phyloP scores from a whole-genome alignment of 495 filamentous ascomycete genomes.

The Tuber melanosporum region DNA sequence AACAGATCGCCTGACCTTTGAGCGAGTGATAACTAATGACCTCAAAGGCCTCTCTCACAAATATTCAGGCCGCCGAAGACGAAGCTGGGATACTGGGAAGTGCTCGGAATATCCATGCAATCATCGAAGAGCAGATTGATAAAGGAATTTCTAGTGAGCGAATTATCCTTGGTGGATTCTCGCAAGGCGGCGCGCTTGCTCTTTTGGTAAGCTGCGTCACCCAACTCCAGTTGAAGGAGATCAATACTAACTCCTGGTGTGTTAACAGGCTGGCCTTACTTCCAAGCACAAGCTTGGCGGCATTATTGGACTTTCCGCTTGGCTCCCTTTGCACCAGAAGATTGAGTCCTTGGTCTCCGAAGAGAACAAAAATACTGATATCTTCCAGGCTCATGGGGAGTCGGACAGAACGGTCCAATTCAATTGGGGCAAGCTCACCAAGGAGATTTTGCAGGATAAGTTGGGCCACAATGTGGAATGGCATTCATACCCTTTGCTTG shows the following conservation, averaged over 20 bases:
- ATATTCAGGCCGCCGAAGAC: slow-evolving; percentile 53
- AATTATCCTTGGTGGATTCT: slow-evolving; percentile 70
- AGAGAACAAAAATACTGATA: slow-evolving; percentile 68
- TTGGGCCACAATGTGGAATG: slow-evolving; percentile 66
- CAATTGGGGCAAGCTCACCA: slow-evolving; percentile 60
- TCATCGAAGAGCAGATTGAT: slow-evolving; percentile 77
- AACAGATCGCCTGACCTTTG: neutral
- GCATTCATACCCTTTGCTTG: slow-evolving; percentile 65
- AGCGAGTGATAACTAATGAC: slow-evolving; percentile 29
- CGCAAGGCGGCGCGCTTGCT: slow-evolving; percentile 53
- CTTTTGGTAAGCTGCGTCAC: slow-evolving; percentile 43
- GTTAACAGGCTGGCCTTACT: slow-evolving; percentile 60
- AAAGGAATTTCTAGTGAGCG: slow-evolving; percentile 74
- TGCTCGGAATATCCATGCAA: slow-evolving; percentile 64
- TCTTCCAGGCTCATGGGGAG: slow-evolving; percentile 83
- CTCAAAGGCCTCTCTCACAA: slow-evolving; percentile 17
- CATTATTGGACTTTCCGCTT: slow-evolving; percentile 78
- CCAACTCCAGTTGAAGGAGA: slow-evolving; percentile 62
- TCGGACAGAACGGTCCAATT: slow-evolving; percentile 63
- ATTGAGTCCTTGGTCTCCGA: slow-evolving; percentile 57
- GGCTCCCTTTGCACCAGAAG: slow-evolving; percentile 68
- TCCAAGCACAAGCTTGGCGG: slow-evolving; percentile 69
- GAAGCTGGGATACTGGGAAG: slow-evolving; percentile 70
- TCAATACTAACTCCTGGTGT: slow-evolving; percentile 46
- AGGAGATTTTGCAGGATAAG: slow-evolving; percentile 53